Evolutionary conservation across 768 basidiomycete species (phyloP), one percentile per base, ranked within the genome.

Genomic region (Neoboletus brunneissimus): DNA sequence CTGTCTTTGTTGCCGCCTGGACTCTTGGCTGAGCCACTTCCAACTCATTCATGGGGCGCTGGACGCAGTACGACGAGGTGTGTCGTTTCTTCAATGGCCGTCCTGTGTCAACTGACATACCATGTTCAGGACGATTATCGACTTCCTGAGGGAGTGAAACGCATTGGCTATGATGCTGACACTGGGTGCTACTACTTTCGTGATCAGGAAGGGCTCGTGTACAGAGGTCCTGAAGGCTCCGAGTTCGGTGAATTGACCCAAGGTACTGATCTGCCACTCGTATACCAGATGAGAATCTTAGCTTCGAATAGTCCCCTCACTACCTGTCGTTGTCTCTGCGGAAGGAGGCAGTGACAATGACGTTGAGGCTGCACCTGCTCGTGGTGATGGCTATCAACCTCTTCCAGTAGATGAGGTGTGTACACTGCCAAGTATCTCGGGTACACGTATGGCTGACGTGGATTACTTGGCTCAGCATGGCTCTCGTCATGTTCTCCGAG

Each of bases 81-180:
- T 4, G 63, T 32, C 32, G 7, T 37, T 10, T 47, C 9, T 41
- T 49, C 20, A 3, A 31, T 34, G 15, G 38, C 11, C 18, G 10
- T 9, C 15, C 34, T 2, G 12, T 22, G 15, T 23, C 22, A 15
- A 40, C 29, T 53, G 48, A 61, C 50, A 18, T 44, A 7, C 61
- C 27, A 13, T 41, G 32, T 56, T 13, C 55, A 82, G 81, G 81
- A 82, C 55, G 73, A 75, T n/a, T 79, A 80, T 62, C 75, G 81
- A 58, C 76, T 82, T 50, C 81, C 81, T 1, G 77, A 77, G 51
- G 81, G 81, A 41, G 71, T 81, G 67, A 75, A 82, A 58, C 83
- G 89, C 34, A 81, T 88, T 54, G 89, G 88, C 12, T 91, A 91
- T 65, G 89, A 92, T 71, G 74, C 85, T 4, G 89, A 91, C 73